Evolutionary conservation across 805 yeast genomes (phyloP), one percentile per base, ranked within the genome.

Genomic region (Ogataea glucozyma): DNA sequence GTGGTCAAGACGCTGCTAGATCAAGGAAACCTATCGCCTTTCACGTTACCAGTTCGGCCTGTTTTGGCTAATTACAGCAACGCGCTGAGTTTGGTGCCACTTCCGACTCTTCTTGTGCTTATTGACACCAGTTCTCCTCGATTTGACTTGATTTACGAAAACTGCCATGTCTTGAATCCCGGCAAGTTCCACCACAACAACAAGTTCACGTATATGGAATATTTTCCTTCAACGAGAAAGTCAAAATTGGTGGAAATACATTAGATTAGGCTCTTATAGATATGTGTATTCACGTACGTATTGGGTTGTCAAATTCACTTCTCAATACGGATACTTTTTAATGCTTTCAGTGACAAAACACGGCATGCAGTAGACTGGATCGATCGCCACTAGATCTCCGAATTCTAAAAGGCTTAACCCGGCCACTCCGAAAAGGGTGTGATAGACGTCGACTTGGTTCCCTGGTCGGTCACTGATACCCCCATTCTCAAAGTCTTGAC

Each of bases 401-500:
- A 66, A 77, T 2, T 85, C 85, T 64, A 90, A 71, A 40, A 93
- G 64, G 56, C 95, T 82, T 44, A 93, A 69, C 0, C 97, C 99
- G 0, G 97, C 84, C 16, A 91, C 67, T 0, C 96, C 96, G 65
- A 93, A 93, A 13, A 83, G 71, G 0, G 99, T 93, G 60, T 93
- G 99, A 60, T 80, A 93, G 0, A 93, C 93, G 60, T 93, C 99
- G 1, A 83, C 90, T 61, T 85, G 88, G 59, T 95, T 89, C 33
- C 83, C 96, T 8, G 88, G 86, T 18, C 99, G 70, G 63, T 93
- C 99, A 46, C 96, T 82, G 29, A 93, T 83, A 0, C 99, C 99
- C 23, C 99, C 99, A 10, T 67, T 70, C 7, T 75, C 79, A 1
- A 61, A 61, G 61, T 91, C 97, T 62, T 93, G 99, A 35, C 93